Conservation (phyloP, 1,139 yeast genomes). For the Kurtzmaniella quercitrusa region DNA sequence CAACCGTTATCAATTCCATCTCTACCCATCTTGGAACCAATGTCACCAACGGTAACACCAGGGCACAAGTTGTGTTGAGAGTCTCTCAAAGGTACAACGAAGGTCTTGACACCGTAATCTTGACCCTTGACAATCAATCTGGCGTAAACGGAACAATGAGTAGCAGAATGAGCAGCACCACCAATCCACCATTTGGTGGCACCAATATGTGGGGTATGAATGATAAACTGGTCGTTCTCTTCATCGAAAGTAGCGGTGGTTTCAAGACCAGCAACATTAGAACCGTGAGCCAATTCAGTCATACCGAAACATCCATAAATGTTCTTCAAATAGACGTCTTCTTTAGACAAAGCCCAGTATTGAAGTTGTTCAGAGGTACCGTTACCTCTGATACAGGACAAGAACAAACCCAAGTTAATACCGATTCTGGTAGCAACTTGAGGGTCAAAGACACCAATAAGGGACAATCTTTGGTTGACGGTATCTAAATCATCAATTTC, state of each 20-base stretch:
- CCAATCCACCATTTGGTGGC: conserved; percentile 54
- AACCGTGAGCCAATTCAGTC: conserved; percentile 50
- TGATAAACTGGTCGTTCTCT: conserved; percentile 38
- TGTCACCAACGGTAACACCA: conserved; percentile 43
- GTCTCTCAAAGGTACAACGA: conserved; percentile 45
- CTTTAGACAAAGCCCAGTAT: conserved; percentile 39
- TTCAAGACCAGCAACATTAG: conserved; percentile 44
- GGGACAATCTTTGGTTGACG: conserved; percentile 39
- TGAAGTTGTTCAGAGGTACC: conserved; percentile 51
- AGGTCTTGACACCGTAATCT: conserved; percentile 49
- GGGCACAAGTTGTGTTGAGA: conserved; percentile 40
- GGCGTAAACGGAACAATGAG: conserved; percentile 42
- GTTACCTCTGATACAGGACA: conserved; percentile 66
- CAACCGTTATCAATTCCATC: conserved; percentile 49
- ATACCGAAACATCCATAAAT: conserved; percentile 46
- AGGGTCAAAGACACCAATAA: conserved; percentile 60
- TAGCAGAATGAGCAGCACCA: conserved; percentile 49
- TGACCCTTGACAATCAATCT: conserved; percentile 40
- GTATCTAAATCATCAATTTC: conserved; percentile 34
- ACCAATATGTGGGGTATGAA: conserved; percentile 46
- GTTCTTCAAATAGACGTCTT: conserved; percentile 32
- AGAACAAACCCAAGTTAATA: conserved; percentile 68
- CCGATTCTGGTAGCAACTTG: conserved; percentile 51
- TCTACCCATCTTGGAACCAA: conserved; percentile 49
- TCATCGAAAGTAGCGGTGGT: conserved; percentile 44